Evolutionary conservation across 2,329 filamentous ascomycete genomes (phyloP).

Genomic region (Penicillium vulpinum): DNA sequence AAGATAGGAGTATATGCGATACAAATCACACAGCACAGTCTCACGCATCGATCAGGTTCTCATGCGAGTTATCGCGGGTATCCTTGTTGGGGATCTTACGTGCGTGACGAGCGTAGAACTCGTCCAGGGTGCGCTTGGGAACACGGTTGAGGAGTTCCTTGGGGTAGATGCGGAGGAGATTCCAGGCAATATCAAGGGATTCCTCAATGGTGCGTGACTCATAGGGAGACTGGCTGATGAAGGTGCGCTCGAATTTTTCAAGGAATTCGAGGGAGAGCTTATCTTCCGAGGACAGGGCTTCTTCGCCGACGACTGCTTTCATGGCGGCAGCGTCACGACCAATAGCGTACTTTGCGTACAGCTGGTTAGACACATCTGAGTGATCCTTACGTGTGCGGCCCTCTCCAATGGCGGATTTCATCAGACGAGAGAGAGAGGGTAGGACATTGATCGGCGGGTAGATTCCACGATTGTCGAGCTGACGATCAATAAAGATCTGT

Average conservation of each 20-base stretch:
- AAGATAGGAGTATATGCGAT: conserved; percentile 26
- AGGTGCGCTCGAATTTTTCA: conserved; percentile 95
- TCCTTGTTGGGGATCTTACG: conserved; percentile 50
- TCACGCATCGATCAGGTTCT: conserved; percentile 46
- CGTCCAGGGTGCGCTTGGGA: conserved; percentile 76
- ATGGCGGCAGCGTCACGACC: conserved; percentile 97
- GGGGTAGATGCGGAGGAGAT: conserved; percentile 92
- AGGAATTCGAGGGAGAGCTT: conserved; percentile 97
- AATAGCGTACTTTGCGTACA: conserved; percentile 99
- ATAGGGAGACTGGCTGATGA: conserved; percentile 89
- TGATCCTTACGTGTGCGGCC: conserved; percentile 96
- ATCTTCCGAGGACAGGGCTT: conserved; percentile 91
- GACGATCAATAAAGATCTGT: conserved; percentile 95
- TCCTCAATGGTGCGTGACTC: conserved; percentile 90
- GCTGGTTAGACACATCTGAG: conserved; percentile 97
- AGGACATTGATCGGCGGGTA: conserved; percentile 99
- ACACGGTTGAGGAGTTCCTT: conserved; percentile 98
- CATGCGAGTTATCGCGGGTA: conserved; percentile 46
- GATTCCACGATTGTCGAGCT: conserved; percentile 92
- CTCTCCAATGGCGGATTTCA: conserved; percentile 99
- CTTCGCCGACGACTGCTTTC: conserved; percentile 99
- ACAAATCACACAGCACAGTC: conserved; percentile 5
- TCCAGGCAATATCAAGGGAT: conserved; percentile 94
- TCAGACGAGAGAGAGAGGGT: conserved; percentile 95
- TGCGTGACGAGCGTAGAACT: conserved; percentile 69